Base-by-base conservation (phyloP, 257 asterid genomes). In the Solanum sejunctum region DNA sequence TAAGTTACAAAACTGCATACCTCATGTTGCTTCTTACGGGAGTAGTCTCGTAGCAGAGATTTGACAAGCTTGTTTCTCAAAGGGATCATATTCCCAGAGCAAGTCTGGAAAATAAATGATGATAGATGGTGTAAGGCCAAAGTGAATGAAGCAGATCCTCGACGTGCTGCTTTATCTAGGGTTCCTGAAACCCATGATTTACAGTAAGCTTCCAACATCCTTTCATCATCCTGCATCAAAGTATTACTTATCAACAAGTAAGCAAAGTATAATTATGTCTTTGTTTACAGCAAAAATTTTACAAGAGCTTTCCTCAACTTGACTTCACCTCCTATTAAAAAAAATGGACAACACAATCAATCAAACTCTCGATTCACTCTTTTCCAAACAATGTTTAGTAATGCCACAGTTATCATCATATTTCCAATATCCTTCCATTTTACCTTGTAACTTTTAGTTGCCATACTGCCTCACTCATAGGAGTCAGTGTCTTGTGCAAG, bases 131-230 rank as follows among this genome's bases (percentile, higher is more conserved):
- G 98, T 87, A 95, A 85, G 78, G 88, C 97, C 84, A 95, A 57
- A 12, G 93, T 87, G 89, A 90, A 97, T 8, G 98, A 84, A 28
- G 85, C 86, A 55, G 97, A 95, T 83, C 80, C 69, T 71, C 98
- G 92, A 39, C 79, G 88, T 56, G 90, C 93, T 49, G 98, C 97
- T 90, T 89, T 94, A 87, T 97, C 98, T 11, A 97, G 94, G 64
- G 94, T 97, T 43, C 98, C 99, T 32, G 95, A 84, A 45, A 88
- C 91, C 99, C 99, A 97, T 57, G 98, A 91, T 84, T 97, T 95
- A 6, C 85, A 89, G 84, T 93, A 97, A 21, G 97, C 97, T 81
- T 95, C 98, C 86, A 97, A 87, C 56, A 97, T 91, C 87, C 88
- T 91, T 90, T 89, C 98, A 57, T 94, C 91, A 82, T 93, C 93